Percentiles rank a stretch among this genome's conserved stretches.
These are phyloP conservation scores for Diaporthe eres DNA, from an alignment of 2,329 filamentous ascomycete species.

Conservation along the genomic window DNA sequence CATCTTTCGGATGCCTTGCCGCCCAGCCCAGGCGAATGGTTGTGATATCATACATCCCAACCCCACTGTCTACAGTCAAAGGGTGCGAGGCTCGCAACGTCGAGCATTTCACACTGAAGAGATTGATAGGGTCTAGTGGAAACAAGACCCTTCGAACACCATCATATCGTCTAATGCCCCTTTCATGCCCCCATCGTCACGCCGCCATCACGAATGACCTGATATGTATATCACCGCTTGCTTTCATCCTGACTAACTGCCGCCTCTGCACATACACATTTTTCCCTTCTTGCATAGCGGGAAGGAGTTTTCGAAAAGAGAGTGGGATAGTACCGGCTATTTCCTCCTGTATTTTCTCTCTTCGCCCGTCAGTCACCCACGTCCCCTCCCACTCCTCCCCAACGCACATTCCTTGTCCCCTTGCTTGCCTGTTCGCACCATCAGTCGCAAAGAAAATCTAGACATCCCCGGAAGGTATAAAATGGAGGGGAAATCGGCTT, in stretches of 20 bases:
- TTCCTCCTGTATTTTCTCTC: neutral
- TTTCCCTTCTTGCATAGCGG: constrained; percentile 39
- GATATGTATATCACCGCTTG: constrained; percentile 32
- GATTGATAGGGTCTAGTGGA: neutral
- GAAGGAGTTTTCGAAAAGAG: constrained; percentile 29
- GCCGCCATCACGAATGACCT: constrained; percentile 25
- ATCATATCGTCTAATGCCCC: constrained; percentile 29
- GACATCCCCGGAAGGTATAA: neutral
- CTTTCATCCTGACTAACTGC: constrained; percentile 1
- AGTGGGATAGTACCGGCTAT: neutral
- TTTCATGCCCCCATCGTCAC: constrained; percentile 11
- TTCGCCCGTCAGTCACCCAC: neutral
- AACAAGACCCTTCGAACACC: neutral
- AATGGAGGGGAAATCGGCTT: neutral
- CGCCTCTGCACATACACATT: constrained; percentile 35
- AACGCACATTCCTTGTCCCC: neutral
- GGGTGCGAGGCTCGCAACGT: neutral
- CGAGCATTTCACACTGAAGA: neutral
- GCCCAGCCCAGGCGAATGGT: neutral
- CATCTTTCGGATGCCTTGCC: too few relatives aligned
- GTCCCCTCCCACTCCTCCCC: neutral
- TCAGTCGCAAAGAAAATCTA: neutral
- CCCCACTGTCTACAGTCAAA: neutral
- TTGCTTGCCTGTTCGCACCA: neutral
- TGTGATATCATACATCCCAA: neutral